These are phyloP conservation scores for Phytophthora macrochlamydospora DNA, from an alignment of 352 stramenopile genomes.

Conservation along the genomic window DNA sequence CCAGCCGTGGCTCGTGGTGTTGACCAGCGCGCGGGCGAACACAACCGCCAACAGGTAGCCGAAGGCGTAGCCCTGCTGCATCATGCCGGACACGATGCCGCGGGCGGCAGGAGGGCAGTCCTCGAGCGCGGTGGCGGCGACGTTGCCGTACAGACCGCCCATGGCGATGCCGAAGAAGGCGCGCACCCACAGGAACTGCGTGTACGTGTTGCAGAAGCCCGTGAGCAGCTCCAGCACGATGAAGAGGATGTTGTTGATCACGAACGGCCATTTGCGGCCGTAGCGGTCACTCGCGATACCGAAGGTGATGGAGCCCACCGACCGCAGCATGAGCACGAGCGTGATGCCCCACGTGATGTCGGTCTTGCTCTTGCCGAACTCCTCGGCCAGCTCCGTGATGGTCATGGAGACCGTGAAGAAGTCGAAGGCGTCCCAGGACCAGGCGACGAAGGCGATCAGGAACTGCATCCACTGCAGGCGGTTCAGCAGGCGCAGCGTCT, in stretches of 20 bases:
- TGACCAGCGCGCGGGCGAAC: slow-evolving; percentile 34
- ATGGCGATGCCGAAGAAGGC: slow-evolving; percentile 47
- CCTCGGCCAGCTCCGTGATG: slow-evolving; percentile 45
- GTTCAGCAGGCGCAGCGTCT: slow-evolving; percentile 30
- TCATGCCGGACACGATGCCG: slow-evolving; percentile 52
- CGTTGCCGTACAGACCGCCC: slow-evolving; percentile 52
- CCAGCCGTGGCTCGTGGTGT: slow-evolving; percentile 50
- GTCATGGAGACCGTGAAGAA: slow-evolving; percentile 65
- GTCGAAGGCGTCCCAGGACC: slow-evolving; percentile 58
- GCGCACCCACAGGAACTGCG: slow-evolving; percentile 41
- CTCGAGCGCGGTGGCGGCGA: slow-evolving; percentile 43
- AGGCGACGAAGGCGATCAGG: slow-evolving; percentile 40
- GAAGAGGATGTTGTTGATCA: slow-evolving; percentile 51
- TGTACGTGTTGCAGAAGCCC: slow-evolving; percentile 44
- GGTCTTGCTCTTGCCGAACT: slow-evolving; percentile 42
- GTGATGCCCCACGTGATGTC: slow-evolving; percentile 64
- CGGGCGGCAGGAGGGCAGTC: slow-evolving; percentile 37
- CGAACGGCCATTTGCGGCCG: slow-evolving; percentile 48
- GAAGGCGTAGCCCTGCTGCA: slow-evolving; percentile 55
- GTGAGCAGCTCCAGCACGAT: slow-evolving; percentile 44
- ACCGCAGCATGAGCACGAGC: slow-evolving; percentile 57
- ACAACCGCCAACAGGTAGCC: slow-evolving; percentile 47
- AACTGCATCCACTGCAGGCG: slow-evolving; percentile 44
- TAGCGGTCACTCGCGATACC: slow-evolving; percentile 50
- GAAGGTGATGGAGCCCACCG: slow-evolving; percentile 46